Base-by-base conservation (phyloP, 2,329 filamentous ascomycete genomes). In the Xylaria sp. region DNA sequence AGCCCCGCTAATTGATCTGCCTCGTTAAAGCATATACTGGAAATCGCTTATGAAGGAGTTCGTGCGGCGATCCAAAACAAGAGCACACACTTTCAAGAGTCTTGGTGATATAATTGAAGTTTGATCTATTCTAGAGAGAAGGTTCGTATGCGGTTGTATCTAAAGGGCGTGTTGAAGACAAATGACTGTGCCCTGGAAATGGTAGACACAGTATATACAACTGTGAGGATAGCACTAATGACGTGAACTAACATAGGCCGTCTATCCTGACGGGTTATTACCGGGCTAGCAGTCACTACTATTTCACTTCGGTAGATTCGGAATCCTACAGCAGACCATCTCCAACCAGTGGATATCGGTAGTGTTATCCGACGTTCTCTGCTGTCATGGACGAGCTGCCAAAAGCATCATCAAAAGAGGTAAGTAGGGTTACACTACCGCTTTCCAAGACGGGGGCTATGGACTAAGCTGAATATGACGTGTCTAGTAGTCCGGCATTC, bases 221-320 rank as follows among this genome's bases (percentile, higher is more conserved):
- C 13, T 26, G 13, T 33, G 23, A 4, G 15, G 20, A 5, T 15
- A 11, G 11, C 15, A 15, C 7, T 3, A 31, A 46, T 59, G 56
- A 59, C 40, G 56, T 59, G 56, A 57, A 38, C 7, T 33, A 58
- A 40, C 20, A 15, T 38, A 42, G 51, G 31, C 9, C 23, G 36
- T 38, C 31, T n/a, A 38, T 33, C 33, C 2, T 57, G 28, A 42
- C 5, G 23, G 20, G 36, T 26, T 28, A 28, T 38, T 54, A 15
- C 10, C 9, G 36, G 7, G 26, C 36, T 57, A 40, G 54, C 10
- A 6, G 31, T 42, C 54, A 28, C 36, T 57, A 57, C 36, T 42
- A 20, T 58, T 58, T 10, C 36, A 4, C n/a, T 15, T 15, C 17
- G 20, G 54, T 40, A 57, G n/a, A 28, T 42, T 28, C 20, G 36